Base-by-base conservation (phyloP, 768 basidiomycete genomes). In the Postia placenta region DNA sequence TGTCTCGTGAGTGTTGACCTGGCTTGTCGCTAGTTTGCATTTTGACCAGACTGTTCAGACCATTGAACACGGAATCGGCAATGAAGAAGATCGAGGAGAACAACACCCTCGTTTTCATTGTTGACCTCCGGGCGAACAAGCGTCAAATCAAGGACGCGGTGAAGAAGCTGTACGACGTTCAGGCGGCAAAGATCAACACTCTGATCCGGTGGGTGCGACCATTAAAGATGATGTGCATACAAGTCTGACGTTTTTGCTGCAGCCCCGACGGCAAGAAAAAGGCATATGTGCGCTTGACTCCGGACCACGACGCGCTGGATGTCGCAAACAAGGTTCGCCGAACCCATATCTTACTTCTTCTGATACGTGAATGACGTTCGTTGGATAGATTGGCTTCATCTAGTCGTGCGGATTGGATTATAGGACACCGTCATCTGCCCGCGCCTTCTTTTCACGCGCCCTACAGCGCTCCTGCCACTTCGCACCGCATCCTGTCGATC, bases 41-140 rank as follows among this genome's bases (percentile, higher is more conserved):
- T 38, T 47, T 27, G 38, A 45, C n/a, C 20, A 5, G 4, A 24
- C n/a, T 7, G 14, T 11, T 0, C 49, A 89, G 86, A 45, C 90
- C 90, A 15, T 68, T 92, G 68, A 95, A 92, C 83, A 95, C 92
- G 14, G 94, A 98, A 71, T 86, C 83, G 11, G 94, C 95, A 54
- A 97, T 98, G 95, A 95, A 97, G 82, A 96, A 99, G 82, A 99
- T 99, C 50, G 95, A 99, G 79, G 95, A 97, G 71, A 85, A 97
- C 79, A 98, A 99, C 73, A 99, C 96, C 26, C 81, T 98, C 50
- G 96, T 99, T 52, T 99, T 98, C 78, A 85, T 98, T 53, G 93
- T 96, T 46, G 94, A 97, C 70, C 64, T 97, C 69, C 85, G 82
- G 67, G 75, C 92, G 59, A 99, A 96, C 83, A 99, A 99, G 81